A percentile compares a stretch with the other conserved stretches of the same genome.
These are phyloP conservation scores for Ascomycota sp. DNA, from an alignment of 2,329 filamentous ascomycete species.

Conservation along the genomic window DNA sequence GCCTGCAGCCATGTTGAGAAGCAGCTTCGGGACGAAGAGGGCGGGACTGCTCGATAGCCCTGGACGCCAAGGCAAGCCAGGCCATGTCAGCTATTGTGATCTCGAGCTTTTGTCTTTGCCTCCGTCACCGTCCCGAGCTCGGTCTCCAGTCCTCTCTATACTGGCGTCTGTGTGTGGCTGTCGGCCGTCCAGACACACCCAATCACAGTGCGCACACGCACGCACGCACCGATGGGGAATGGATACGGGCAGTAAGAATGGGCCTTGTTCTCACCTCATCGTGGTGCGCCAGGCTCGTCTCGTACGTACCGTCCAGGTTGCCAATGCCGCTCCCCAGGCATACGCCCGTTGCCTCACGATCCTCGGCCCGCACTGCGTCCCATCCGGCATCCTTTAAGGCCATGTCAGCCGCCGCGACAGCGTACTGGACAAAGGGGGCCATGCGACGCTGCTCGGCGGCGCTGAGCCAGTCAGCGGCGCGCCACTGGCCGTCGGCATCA, in stretches of 20 bases:
- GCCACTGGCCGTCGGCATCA: slow-evolving; percentile 24
- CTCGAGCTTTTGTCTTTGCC: too few species aligned
- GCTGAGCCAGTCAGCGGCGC: slow-evolving; percentile 30
- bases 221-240: too few species aligned
- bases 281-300: slow-evolving; percentile 58
- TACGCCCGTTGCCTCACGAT: slow-evolving; percentile 64
- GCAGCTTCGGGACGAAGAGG: slow-evolving; percentile 81
- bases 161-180: too few species aligned
- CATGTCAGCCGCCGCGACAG: slow-evolving; percentile 68
- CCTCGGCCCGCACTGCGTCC: slow-evolving; percentile 36
- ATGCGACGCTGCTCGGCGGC: slow-evolving; percentile 48
- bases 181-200: too few species aligned
- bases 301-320: slow-evolving; percentile 77
- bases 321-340: slow-evolving; percentile 92
- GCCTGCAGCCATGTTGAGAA: slow-evolving; percentile 89
- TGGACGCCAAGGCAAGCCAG: slow-evolving; percentile 12
- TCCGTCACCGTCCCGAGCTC: too few species aligned
- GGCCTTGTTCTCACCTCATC: slow-evolving; percentile 31
- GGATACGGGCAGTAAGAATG: background rate
- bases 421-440: slow-evolving; percentile 85
- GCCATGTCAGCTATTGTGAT: background rate
- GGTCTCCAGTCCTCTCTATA: too few species aligned
- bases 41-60: slow-evolving; percentile 87
- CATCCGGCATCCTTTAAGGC: slow-evolving; percentile 69
- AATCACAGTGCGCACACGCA: too few species aligned